A percentile compares a stretch with the other conserved stretches of the same genome.
Evolutionary conservation across 2,329 filamentous ascomycete species (phyloP).

Genomic region (Dactylellina cionopaga): DNA sequence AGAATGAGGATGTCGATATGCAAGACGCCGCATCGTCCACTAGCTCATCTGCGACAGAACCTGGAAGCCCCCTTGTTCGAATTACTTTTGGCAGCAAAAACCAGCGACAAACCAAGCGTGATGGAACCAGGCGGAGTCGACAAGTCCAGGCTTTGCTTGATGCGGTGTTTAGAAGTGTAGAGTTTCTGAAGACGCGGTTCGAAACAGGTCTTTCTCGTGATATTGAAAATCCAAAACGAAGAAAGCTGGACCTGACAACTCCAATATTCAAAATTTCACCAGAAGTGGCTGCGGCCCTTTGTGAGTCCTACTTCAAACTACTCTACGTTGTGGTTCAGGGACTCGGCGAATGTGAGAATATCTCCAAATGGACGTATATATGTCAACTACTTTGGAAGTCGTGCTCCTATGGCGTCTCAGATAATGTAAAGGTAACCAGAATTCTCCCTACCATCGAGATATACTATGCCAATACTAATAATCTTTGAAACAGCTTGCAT

Average conservation of each 20-base stretch:
- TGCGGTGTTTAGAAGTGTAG: slow-evolving; percentile 26
- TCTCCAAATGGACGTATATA: slow-evolving; percentile 20
- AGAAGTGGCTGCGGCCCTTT: slow-evolving; percentile 12
- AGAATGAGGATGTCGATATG: slow-evolving; percentile 33
- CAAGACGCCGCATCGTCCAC: slow-evolving; percentile 29
- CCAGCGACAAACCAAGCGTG: slow-evolving; percentile 4
- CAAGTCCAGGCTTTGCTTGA: slow-evolving; percentile 19
- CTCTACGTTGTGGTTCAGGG: slow-evolving; percentile 23
- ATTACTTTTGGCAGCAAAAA: slow-evolving; percentile 11
- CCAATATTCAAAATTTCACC: slow-evolving; percentile 38
- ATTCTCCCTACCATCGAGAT: neutral
- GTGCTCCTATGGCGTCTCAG: slow-evolving; percentile 33
- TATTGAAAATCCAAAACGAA: slow-evolving; percentile 22
- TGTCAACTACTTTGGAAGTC: slow-evolving; percentile 47
- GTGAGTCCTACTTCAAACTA: slow-evolving; percentile 32
- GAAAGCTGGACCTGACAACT: slow-evolving; percentile 25
- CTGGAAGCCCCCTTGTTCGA: slow-evolving; percentile 39
- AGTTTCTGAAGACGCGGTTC: slow-evolving; percentile 10
- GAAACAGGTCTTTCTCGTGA: slow-evolving; percentile 9
- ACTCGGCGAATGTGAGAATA: slow-evolving; percentile 1
- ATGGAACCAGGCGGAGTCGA: slow-evolving; percentile 20
- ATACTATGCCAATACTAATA: neutral
- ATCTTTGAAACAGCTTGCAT: slow-evolving; percentile 6
- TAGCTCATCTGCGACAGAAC: slow-evolving; percentile 40
- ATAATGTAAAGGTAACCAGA: slow-evolving; percentile 10